Conservation (phyloP, 2,329 filamentous ascomycete species). For the Hypoxylon sp. region DNA sequence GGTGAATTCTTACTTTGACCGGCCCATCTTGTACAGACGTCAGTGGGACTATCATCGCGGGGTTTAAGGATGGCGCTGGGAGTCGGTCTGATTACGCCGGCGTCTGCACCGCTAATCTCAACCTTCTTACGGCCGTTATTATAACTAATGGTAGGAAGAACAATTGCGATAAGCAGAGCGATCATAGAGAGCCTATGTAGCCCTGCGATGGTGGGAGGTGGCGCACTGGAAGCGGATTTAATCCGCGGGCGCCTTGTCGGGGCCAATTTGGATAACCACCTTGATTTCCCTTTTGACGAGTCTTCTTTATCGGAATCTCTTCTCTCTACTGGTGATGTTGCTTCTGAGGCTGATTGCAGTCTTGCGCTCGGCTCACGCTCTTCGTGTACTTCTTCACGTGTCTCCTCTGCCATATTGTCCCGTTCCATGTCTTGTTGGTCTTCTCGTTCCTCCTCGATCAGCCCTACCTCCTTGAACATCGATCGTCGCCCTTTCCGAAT, state of each 20-base stretch:
- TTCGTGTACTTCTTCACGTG: slow-evolving; percentile 37
- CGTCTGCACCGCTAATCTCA: slow-evolving; percentile 56
- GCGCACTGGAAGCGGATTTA: slow-evolving; percentile 54
- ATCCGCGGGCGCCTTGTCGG: slow-evolving; percentile 53
- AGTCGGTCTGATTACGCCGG: slow-evolving; percentile 53
- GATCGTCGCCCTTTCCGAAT: slow-evolving; percentile 61
- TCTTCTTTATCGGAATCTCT: slow-evolving; percentile 38
- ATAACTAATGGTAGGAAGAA: slow-evolving; percentile 58
- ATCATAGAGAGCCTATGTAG: slow-evolving; percentile 58
- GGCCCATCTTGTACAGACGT: slow-evolving; percentile 71
- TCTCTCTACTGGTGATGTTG: slow-evolving; percentile 42
- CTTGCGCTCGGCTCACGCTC: slow-evolving; percentile 47
- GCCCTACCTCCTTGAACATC: slow-evolving; percentile 61
- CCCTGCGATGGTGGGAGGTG: slow-evolving; percentile 52
- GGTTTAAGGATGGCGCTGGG: slow-evolving; percentile 46
- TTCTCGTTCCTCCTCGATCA: slow-evolving; percentile 50
- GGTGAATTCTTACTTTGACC: slow-evolving; percentile 62
- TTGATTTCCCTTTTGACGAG: slow-evolving; percentile 35
- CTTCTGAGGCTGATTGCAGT: slow-evolving; percentile 40
- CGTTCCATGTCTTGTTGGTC: slow-evolving; percentile 26
- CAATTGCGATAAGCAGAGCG: slow-evolving; percentile 58
- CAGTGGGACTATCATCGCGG: slow-evolving; percentile 58
- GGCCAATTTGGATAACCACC: slow-evolving; percentile 57
- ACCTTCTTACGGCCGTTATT: slow-evolving; percentile 52
- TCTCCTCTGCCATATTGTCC: slow-evolving; percentile 9